Conservation (phyloP, 2,329 filamentous ascomycete genomes). For the Colletotrichum australisinense region DNA sequence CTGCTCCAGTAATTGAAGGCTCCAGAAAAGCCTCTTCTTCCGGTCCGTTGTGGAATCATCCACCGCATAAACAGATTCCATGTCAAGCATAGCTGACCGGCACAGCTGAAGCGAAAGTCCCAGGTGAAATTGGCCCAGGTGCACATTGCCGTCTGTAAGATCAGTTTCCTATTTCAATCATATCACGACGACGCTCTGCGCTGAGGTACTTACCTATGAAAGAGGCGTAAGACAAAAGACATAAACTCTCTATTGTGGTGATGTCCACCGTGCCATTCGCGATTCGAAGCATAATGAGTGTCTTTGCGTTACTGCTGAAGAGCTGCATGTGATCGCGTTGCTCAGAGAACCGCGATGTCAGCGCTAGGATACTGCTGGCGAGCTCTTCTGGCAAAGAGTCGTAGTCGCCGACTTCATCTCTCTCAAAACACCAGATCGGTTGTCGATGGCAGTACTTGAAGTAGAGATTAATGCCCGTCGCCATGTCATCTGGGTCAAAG, state of each 20-base stretch:
- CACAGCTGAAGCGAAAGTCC: constrained; percentile 62
- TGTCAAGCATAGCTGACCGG: constrained; percentile 60
- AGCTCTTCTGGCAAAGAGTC: constrained; percentile 52
- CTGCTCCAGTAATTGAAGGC: constrained; percentile 61
- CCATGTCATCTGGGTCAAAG: constrained; percentile 48
- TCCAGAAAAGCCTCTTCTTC: constrained; percentile 64
- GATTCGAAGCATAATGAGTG: constrained; percentile 59
- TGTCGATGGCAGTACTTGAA: constrained; percentile 57
- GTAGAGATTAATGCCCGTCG: constrained; percentile 50
- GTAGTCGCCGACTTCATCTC: constrained; percentile 51
- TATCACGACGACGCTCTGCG: not conserved
- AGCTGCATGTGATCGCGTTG: constrained; percentile 46
- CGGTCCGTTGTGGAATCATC: constrained; percentile 52
- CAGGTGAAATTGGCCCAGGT: constrained; percentile 61
- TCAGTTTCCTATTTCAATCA: constrained; percentile 23
- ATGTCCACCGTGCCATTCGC: constrained; percentile 62
- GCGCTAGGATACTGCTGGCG: constrained; percentile 52
- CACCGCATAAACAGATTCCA: constrained; percentile 50
- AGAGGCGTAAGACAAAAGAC: constrained; percentile 60
- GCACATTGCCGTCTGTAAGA: constrained; percentile 57
- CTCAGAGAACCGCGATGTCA: constrained; percentile 53
- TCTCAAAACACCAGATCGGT: constrained; percentile 58
- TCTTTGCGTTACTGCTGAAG: constrained; percentile 53
- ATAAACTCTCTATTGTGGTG: constrained; percentile 61
- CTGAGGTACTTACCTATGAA: constrained; percentile 54